These are phyloP conservation scores for Leccinum rimulosum DNA, from an alignment of 768 basidiomycete genomes.

Conservation along the genomic window DNA sequence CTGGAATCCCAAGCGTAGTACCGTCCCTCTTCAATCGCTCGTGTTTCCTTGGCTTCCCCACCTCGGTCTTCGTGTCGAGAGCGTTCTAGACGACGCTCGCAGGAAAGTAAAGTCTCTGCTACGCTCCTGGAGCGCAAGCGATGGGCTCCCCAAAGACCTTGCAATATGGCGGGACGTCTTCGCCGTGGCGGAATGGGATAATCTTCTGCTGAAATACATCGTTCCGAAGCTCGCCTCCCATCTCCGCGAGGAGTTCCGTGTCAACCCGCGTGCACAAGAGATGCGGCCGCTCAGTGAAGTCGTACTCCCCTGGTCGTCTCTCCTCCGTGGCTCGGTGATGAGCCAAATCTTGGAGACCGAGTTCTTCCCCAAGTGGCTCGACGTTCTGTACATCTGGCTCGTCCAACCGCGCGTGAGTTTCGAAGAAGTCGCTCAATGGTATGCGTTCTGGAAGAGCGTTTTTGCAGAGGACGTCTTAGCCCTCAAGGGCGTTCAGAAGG, in stretches of 20 bases:
- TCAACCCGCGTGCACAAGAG: constrained; percentile 90
- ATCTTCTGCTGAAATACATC: constrained; percentile 84
- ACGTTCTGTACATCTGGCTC: constrained; percentile 89
- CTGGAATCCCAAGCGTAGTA: constrained; percentile 69
- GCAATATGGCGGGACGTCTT: constrained; percentile 85
- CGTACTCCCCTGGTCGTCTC: constrained; percentile 73
- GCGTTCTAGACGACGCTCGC: constrained; percentile 81
- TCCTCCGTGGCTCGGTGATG: constrained; percentile 75
- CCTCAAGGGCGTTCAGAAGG: constrained; percentile 64
- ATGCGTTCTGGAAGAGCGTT: constrained; percentile 77
- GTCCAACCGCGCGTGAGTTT: constrained; percentile 85
- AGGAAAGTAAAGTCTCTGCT: constrained; percentile 81
- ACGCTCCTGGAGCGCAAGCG: constrained; percentile 68
- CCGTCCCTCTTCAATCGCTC: constrained; percentile 66
- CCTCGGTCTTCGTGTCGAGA: constrained; percentile 78
- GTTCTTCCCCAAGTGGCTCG: constrained; percentile 98
- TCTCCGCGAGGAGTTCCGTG: constrained; percentile 79
- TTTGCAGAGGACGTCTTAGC: constrained; percentile 73
- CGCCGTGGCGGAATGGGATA: constrained; percentile 81
- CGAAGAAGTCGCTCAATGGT: constrained; percentile 94
- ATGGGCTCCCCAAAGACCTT: constrained; percentile 75
- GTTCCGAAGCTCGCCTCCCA: constrained; percentile 86
- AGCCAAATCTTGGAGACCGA: constrained; percentile 83
- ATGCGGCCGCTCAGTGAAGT: constrained; percentile 70
- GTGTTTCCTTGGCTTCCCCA: constrained; percentile 97